Evolutionary conservation across 331 rosid genomes (phyloP), one percentile per base, ranked within the genome.

Genomic region (Ulmus americana): DNA sequence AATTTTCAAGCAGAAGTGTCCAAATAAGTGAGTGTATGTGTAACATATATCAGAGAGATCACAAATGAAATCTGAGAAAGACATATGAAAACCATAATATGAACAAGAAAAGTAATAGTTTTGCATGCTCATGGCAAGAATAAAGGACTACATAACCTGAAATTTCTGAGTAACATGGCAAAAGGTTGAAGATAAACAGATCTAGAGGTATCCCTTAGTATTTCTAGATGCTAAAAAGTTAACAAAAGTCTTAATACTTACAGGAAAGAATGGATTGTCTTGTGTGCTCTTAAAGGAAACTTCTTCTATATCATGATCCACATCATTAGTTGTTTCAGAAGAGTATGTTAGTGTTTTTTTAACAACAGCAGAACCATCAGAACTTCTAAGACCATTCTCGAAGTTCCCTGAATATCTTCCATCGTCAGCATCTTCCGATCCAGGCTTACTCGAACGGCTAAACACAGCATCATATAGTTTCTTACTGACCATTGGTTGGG

Each of bases 401-500:
- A 48, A 53, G 59, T 63, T 67, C 70, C 71, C 82, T 9, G 54
- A 56, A 46, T 71, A 80, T 64, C 47, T 56, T 61, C 42, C 35
- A 67, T 70, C 82, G 55, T 79, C 77, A 18, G 55, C 66, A 51
- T 79, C 77, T 48, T 72, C 65, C 45, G 61, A 70, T 73, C 62
- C 70, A 5, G 82, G 64, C 58, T 76, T 78, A 62, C 66, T 74
- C 45, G 62, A 59, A 58, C 68, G 47, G 49, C 77, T 63, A 71
- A 85, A 82, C 56, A 84, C 75, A 69, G 94, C 76, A 64, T 87
- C 84, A 58, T 84, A 85, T 6, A 87, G 77, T 70, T 70, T 90
- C 80, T 79, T 84, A 80, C 89, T 83, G 46, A 90, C 83, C 88
- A 84, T 80, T 55, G 87, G 73, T 65, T 84, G 88, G 7, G 84